Evolutionary conservation across 805 yeast genomes (phyloP), one percentile per base, ranked within the genome.

Genomic region (Yarrowia keelungensis): DNA sequence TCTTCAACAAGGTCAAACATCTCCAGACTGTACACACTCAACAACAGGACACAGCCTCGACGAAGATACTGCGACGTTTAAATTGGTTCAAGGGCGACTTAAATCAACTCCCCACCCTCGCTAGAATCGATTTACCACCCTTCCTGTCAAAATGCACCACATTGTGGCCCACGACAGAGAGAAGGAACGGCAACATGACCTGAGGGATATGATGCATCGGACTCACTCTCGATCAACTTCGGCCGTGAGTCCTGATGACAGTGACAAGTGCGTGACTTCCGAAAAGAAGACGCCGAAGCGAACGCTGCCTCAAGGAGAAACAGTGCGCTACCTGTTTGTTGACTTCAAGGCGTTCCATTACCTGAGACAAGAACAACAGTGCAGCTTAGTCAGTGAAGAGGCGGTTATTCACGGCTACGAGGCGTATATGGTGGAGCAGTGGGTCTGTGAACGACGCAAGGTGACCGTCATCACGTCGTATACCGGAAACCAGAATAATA

Each of bases 351-450:
- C 77, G 8, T 71, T 75, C 36, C 58, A 58, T 26, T 51, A 62
- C 62, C 71, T 77, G 10, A 69, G 70, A 26, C 59, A 53, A n/a
- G 76, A 76, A 69, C 73, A 74, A 8, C 76, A 73, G 43, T 75
- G 76, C 67, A 49, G 42, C 32, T 67, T 71, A 4, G 73, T 82
- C 12, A 71, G 82, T 43, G 85, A 84, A 56, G 83, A 81, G 67
- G 77, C 87, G 5, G 79, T 78, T 10, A 81, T 89, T 32, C 73
- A 81, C 1, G 98, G 99, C 1, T 92, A 89, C 75, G 98, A 95
- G 77, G 85, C 90, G 15, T 95, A 95, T 76, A 82, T 95, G 46
- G 97, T 94, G 11, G 98, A 95, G 76, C 98, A 94, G 77, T 95
- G 99, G 99, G 89, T 90, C 2, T 83, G 89, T 42, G 88, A 87